Evolutionary conservation across 2,329 filamentous ascomycete species (phyloP).

Genomic region (Penicillium hesseltinei): DNA sequence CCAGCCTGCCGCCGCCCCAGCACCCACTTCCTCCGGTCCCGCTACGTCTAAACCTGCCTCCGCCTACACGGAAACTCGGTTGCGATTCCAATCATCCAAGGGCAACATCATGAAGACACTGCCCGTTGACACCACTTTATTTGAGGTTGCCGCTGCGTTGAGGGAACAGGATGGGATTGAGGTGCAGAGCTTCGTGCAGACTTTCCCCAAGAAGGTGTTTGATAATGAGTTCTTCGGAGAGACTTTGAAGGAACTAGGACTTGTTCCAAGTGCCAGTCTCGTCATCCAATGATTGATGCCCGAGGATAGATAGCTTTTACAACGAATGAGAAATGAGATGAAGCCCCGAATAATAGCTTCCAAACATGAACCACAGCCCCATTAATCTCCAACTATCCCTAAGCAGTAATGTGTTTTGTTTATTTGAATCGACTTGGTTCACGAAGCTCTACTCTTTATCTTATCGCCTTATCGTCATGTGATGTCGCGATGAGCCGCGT

Average conservation of each 20-base stretch:
- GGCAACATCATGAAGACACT: conserved; percentile 85
- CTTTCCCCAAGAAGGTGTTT: conserved; percentile 82
- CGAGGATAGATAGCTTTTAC: conserved; percentile 4
- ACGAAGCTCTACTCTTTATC: neutral
- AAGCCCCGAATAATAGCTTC: neutral
- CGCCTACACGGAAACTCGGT: conserved; percentile 74
- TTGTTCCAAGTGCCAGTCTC: conserved; percentile 87
- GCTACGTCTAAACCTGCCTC: conserved; percentile 61
- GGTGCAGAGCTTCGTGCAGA: conserved; percentile 77
- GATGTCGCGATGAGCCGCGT: conserved; percentile 34
- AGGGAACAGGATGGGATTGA: conserved; percentile 66
- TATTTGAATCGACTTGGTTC: neutral
- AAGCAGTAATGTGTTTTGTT: neutral
- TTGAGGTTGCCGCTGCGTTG: conserved; percentile 81
- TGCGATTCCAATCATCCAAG: conserved; percentile 73
- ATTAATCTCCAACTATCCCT: neutral
- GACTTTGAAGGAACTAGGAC: conserved; percentile 86
- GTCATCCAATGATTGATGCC: conserved; percentile 57
- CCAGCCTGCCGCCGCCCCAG: conserved; percentile 45
- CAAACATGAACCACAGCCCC: neutral
- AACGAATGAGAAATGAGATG: conserved; percentile 13
- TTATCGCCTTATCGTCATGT: conserved; percentile 27
- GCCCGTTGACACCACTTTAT: conserved; percentile 84
- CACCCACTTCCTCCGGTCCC: conserved; percentile 48
- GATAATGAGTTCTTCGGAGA: conserved; percentile 75